These are phyloP conservation scores for Nemania sp. DNA, from an alignment of 2,329 filamentous ascomycete genomes.

Conservation along the genomic window DNA sequence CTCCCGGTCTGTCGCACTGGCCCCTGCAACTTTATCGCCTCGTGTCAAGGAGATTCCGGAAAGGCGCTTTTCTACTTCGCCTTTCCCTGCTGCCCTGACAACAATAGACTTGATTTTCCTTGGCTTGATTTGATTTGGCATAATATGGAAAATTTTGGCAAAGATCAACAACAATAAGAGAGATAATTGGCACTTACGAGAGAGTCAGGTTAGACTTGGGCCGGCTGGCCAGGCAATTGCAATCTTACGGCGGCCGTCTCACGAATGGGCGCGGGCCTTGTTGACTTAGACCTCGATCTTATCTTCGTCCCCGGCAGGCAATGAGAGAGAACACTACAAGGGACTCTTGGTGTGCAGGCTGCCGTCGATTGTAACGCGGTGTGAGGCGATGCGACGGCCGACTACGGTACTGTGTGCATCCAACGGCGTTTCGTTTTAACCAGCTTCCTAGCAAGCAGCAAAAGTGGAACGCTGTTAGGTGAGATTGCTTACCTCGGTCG, in stretches of 20 bases:
- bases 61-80: too few species aligned
- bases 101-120: too few species aligned
- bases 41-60: too few species aligned
- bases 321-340: conserved; percentile 15
- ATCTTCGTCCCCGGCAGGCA: conserved; percentile 21
- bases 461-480: conserved; percentile 1
- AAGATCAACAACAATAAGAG: too few species aligned
- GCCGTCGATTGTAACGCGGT: conserved; percentile 21
- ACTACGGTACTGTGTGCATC: neutral
- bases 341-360: conserved; percentile 18
- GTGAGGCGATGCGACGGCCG: conserved; percentile 20
- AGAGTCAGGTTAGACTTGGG: conserved; percentile 5
- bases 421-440: conserved; percentile 11
- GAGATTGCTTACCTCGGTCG: conserved; percentile 16
- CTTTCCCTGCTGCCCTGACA: too few species aligned
- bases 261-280: conserved; percentile 11
- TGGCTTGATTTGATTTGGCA: conserved; percentile 7
- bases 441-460: neutral
- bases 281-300: conserved; percentile 24
- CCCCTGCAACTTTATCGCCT: conserved; percentile 3
- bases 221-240: conserved; percentile 11
- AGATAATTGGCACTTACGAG: conserved; percentile 31
- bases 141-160: too few species aligned
- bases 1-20: conserved; percentile 1
- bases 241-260: conserved; percentile 23